Conservation (phyloP, 768 basidiomycete genomes). For the Suillus occidentalis region DNA sequence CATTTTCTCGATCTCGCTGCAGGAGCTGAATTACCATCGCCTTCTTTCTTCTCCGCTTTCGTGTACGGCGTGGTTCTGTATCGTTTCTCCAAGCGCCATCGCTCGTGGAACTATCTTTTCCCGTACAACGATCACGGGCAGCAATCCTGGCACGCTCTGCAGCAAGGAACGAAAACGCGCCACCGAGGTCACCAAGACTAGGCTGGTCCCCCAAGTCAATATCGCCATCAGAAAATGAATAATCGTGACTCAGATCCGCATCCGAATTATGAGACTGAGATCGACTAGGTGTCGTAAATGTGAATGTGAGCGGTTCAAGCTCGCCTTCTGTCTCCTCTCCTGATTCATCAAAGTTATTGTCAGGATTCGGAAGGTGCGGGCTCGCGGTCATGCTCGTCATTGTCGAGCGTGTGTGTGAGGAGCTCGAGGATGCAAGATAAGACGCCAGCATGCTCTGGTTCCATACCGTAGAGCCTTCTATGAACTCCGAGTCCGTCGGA, state of each 20-base stretch:
- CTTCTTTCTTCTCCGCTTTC: slow-evolving; percentile 40
- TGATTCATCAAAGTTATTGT: slow-evolving; percentile 17
- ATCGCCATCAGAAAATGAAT: slow-evolving; percentile 19
- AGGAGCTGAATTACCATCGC: slow-evolving; percentile 32
- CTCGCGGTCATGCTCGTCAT: slow-evolving; percentile 13
- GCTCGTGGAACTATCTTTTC: slow-evolving; percentile 33
- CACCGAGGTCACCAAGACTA: slow-evolving; percentile 71
- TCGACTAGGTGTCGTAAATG: slow-evolving; percentile 28
- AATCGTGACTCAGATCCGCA: slow-evolving; percentile 1
- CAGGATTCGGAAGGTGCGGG: neutral
- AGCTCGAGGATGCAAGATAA: slow-evolving; percentile 45
- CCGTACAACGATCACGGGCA: slow-evolving; percentile 35
- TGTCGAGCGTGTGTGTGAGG: slow-evolving; percentile 10
- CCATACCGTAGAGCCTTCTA: slow-evolving; percentile 65
- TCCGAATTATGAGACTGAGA: slow-evolving; percentile 2
- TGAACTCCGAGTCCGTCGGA: slow-evolving; percentile 38
- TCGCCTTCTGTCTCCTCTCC: slow-evolving; percentile 41
- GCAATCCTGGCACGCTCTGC: slow-evolving; percentile 63
- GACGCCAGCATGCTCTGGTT: slow-evolving; percentile 54
- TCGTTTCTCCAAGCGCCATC: slow-evolving; percentile 42
- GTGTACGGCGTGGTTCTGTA: slow-evolving; percentile 38
- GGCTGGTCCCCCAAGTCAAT: slow-evolving; percentile 45
- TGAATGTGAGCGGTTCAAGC: slow-evolving; percentile 25
- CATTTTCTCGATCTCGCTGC: slow-evolving; percentile 18
- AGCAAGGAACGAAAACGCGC: slow-evolving; percentile 73